Evolutionary conservation across 192 early-diverging fungal species (phyloP), one percentile per base, ranked within the genome.

Genomic region (Coemansia sp.): DNA sequence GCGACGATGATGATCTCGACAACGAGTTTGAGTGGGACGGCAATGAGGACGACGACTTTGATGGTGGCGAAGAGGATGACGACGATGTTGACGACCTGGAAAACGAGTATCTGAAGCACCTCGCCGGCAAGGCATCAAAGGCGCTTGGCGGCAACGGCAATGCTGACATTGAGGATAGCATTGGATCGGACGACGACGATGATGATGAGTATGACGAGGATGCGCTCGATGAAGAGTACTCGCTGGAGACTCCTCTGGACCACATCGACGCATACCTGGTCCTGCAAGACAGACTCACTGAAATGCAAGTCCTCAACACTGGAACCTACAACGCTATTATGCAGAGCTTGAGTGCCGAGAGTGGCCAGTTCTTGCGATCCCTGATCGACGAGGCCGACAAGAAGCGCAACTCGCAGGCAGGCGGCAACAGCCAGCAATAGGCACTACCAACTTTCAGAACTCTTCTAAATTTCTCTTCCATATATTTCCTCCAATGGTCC

Each of bases 161-260:
- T 15, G 27, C 53, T 12, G 86, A 87, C 29, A 72, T 70, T 13
- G 85, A 80, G 1, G 84, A 74, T 18, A 69, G 68, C 16, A 50
- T 73, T 33, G 65, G 61, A 60, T 71, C 66, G 8, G 66, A 64
- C 29, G 88, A 85, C 10, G 71, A 69, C 46, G 74, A 72, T 13
- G 89, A 90, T 15, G 90, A 93, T 11, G 87, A 89, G 16, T 87
- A 90, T 38, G 89, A 91, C 13, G 83, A 86, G 34, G 87, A 87
- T 24, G 89, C 89, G n/a, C 79, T 93, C 43, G 87, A 92, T 43
- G 93, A 95, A 70, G 91, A 93, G 72, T 86, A 90, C 27, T 80
- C 89, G 29, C 90, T 93, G 43, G 91, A 93, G 72, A 90, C 91
- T 39, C 92, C 92, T 22, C 77, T 95, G 64, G 93, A 95, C 74